Percentiles rank a stretch among this genome's conserved stretches.
These are phyloP conservation scores for Baorangia bicolor DNA, from an alignment of 768 basidiomycete genomes.

Conservation along the genomic window DNA sequence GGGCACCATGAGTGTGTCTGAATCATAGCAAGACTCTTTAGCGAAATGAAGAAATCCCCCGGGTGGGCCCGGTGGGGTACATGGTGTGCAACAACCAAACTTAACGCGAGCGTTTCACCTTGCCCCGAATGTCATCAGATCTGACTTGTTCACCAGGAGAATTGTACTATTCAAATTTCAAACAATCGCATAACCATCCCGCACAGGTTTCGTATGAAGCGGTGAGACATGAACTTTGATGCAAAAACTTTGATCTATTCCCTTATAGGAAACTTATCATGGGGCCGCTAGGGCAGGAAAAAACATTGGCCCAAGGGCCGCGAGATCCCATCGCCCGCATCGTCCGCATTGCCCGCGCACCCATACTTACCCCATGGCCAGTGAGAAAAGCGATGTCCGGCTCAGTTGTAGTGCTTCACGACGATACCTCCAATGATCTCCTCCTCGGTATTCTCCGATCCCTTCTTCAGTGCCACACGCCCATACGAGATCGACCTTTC, in stretches of 20 bases:
- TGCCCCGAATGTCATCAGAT: no score
- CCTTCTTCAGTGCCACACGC: slow-evolving; percentile 39
- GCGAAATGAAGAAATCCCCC: no score
- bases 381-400: not conserved
- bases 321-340: not conserved
- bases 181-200: not conserved
- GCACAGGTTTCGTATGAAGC: not conserved
- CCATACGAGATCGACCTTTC: slow-evolving; percentile 53
- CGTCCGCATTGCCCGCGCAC: not conserved
- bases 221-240: not conserved
- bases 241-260: not conserved
- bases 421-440: slow-evolving; percentile 53
- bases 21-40: no score
- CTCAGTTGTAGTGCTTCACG: slow-evolving; percentile 56
- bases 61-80: no score
- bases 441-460: slow-evolving; percentile 47
- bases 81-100: no score
- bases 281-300: not conserved
- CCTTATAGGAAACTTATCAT: not conserved
- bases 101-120: not conserved
- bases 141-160: no score
- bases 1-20: no score
- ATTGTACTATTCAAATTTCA: no score
- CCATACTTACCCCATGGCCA: no score
- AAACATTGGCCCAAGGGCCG: no score